phyloP scores from a whole-genome alignment of 768 basidiomycete genomes.

The Lactarius hatsudake region DNA sequence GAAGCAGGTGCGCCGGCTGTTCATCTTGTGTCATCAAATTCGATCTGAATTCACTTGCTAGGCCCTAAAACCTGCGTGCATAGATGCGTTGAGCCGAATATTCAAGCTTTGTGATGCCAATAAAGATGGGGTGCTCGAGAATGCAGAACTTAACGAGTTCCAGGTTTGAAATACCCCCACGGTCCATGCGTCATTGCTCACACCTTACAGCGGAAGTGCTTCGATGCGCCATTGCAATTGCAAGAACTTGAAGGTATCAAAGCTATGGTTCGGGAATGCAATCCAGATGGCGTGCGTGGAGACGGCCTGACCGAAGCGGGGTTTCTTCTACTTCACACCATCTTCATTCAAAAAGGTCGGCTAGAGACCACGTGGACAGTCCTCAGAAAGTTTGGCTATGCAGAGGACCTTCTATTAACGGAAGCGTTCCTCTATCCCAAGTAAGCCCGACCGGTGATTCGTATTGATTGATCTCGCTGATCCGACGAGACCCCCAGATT shows the following conservation, averaged over 20 bases:
- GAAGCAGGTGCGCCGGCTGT: constrained; percentile 69
- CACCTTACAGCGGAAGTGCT: constrained; percentile 77
- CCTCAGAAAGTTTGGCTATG: constrained; percentile 92
- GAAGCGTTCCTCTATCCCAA: constrained; percentile 87
- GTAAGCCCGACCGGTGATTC: constrained; percentile 43
- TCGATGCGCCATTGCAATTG: constrained; percentile 85
- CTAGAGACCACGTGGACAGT: constrained; percentile 99
- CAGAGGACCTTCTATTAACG: constrained; percentile 85
- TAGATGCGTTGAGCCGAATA: constrained; percentile 84
- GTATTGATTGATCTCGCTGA: constrained; percentile 26
- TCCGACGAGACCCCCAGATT: constrained; percentile 51
- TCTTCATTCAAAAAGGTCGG: constrained; percentile 93
- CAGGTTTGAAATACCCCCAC: constrained; percentile 54
- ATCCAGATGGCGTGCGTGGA: constrained; percentile 68
- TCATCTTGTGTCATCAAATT: background rate
- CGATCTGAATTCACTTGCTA: constrained; percentile 34
- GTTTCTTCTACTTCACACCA: constrained; percentile 92
- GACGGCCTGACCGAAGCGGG: constrained; percentile 89
- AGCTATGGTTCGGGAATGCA: constrained; percentile 82
- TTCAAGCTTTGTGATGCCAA: constrained; percentile 95
- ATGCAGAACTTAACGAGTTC: constrained; percentile 92
- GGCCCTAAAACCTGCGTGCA: constrained; percentile 91
- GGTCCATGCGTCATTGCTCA: constrained; percentile 8
- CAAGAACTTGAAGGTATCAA: constrained; percentile 97
- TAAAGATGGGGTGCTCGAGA: constrained; percentile 90